phyloP scores from a whole-genome alignment of 352 stramenopile species.

The Phytophthora niederhauseri region DNA sequence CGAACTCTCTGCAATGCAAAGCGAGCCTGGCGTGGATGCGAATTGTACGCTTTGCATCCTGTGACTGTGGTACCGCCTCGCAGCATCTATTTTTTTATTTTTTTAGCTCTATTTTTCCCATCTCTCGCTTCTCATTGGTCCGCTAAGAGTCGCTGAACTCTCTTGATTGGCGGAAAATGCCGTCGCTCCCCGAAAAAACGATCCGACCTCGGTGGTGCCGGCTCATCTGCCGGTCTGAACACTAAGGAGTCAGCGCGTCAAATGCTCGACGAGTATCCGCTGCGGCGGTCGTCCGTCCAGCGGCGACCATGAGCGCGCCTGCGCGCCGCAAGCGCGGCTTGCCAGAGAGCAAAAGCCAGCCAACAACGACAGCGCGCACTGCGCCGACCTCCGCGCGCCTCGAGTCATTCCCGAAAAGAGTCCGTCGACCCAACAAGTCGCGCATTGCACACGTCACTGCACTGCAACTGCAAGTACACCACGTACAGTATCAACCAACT shows the following conservation, averaged over 20 bases:
- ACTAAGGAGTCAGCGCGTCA: constrained; percentile 24
- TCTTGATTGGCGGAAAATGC: constrained; percentile 8
- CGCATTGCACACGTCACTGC: constrained; percentile 4
- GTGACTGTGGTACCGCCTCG: background rate
- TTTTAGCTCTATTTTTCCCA: constrained; percentile 21
- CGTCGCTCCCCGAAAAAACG: constrained; percentile 9
- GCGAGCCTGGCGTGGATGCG: background rate
- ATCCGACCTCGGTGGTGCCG: constrained; percentile 13
- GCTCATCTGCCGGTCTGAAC: constrained; percentile 35
- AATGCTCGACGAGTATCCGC: constrained; percentile 16
- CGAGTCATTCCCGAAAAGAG: constrained; percentile 36
- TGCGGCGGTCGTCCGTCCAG: constrained; percentile 20
- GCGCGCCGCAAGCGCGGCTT: background rate
- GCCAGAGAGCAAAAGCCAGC: no score
- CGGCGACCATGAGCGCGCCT: background rate
- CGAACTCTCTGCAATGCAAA: constrained; percentile 11
- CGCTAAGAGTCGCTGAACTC: background rate
- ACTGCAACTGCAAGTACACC: constrained; percentile 9
- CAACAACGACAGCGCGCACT: background rate
- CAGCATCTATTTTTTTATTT: constrained; percentile 20
- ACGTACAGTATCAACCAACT: no score
- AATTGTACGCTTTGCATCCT: background rate
- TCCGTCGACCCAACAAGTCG: constrained; percentile 24
- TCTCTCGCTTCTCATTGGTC: background rate
- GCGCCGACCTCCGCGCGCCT: background rate